phyloP scores from a whole-genome alignment of 1,284 basidiomycete genomes.

The Cystobasidiaceae sp. region DNA sequence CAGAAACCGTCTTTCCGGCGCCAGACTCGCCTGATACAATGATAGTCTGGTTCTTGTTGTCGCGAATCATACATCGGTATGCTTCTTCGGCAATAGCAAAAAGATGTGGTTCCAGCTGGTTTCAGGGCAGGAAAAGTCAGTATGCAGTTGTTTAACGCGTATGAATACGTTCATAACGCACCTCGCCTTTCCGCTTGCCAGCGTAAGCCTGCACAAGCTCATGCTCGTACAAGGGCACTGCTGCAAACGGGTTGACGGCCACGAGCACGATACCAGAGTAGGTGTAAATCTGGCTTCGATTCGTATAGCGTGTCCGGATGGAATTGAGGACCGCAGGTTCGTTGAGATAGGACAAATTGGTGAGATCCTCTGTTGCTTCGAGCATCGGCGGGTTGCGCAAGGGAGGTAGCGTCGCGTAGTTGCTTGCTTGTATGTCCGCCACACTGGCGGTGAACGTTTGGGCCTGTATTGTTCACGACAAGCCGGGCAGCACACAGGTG shows the following conservation, averaged over 20 bases:
- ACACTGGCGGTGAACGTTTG: slow-evolving; percentile 40
- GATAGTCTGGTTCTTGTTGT: slow-evolving; percentile 93
- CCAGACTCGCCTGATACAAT: slow-evolving; percentile 99
- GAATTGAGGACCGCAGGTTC: slow-evolving; percentile 67
- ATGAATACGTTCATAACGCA: not conserved
- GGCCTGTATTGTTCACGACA: not conserved
- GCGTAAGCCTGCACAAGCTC: slow-evolving; percentile 98
- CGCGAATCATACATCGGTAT: slow-evolving; percentile 93
- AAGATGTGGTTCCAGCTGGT: slow-evolving; percentile 85
- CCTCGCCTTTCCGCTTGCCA: slow-evolving; percentile 75
- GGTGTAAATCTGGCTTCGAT: slow-evolving; percentile 70
- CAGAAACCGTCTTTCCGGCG: slow-evolving; percentile 98
- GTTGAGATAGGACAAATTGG: slow-evolving; percentile 94
- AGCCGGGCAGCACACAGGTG: not conserved
- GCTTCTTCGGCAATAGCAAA: slow-evolving; percentile 99
- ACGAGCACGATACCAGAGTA: slow-evolving; percentile 97
- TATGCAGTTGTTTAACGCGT: not conserved
- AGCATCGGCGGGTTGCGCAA: slow-evolving; percentile 92
- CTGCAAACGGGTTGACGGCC: slow-evolving; percentile 96
- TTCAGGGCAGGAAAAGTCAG: not conserved
- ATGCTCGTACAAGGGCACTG: slow-evolving; percentile 67
- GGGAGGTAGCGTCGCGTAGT: slow-evolving; percentile 62
- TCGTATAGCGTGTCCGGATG: slow-evolving; percentile 5
- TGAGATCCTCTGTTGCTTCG: slow-evolving; percentile 95
- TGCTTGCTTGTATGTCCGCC: slow-evolving; percentile 55